Conservation (phyloP, 768 basidiomycete species). For the Boletus patriciae region DNA sequence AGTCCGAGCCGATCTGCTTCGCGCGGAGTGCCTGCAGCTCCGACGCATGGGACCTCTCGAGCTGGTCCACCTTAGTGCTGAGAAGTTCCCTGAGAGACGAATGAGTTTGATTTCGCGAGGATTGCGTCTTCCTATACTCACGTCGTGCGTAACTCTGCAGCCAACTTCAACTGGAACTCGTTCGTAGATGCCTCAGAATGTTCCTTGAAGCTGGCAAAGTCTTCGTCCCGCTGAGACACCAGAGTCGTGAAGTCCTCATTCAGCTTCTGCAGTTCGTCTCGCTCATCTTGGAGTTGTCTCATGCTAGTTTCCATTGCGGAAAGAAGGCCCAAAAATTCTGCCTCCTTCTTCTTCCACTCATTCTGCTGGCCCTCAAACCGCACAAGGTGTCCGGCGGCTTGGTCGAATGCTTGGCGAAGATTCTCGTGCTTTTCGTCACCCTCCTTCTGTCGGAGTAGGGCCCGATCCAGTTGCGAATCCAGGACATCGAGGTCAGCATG, state of each 20-base stretch:
- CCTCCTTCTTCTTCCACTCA: constrained; percentile 63
- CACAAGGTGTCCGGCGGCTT: constrained; percentile 84
- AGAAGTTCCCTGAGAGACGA: constrained; percentile 53
- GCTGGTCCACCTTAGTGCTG: constrained; percentile 54
- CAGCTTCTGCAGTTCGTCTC: constrained; percentile 62
- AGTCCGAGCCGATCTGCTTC: constrained; percentile 66
- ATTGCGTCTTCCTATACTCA: constrained; percentile 35
- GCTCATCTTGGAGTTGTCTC: constrained; percentile 54
- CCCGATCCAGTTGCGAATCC: constrained; percentile 82
- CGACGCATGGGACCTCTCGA: constrained; percentile 38
- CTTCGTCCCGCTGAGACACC: constrained; percentile 76
- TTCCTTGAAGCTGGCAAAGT: constrained; percentile 70
- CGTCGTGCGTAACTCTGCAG: constrained; percentile 63
- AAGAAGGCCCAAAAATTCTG: constrained; percentile 58
- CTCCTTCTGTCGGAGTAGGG: constrained; percentile 74
- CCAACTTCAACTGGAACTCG: constrained; percentile 72
- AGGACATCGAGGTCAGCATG: constrained; percentile 83
- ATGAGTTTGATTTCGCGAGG: background rate
- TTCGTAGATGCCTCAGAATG: constrained; percentile 61
- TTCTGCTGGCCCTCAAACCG: constrained; percentile 76
- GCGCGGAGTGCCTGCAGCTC: constrained; percentile 70
- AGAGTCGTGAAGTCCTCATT: constrained; percentile 70
- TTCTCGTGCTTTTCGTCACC: constrained; percentile 76
- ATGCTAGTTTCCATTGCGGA: constrained; percentile 58
- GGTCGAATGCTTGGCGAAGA: constrained; percentile 70